Evolutionary conservation across 306 rosid genomes (phyloP).

Genomic region (Cucurbita pepo): DNA sequence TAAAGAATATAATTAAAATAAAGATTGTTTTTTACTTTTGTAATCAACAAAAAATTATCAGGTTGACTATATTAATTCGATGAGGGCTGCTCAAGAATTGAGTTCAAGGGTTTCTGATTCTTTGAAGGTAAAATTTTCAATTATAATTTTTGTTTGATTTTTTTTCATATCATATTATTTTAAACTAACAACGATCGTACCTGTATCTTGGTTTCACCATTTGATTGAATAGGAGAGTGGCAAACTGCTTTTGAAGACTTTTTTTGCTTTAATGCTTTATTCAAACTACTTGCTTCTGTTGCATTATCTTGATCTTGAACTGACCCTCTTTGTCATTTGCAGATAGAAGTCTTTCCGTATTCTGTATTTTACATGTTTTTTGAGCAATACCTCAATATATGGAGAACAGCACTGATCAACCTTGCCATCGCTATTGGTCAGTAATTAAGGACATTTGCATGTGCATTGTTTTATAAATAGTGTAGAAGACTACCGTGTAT

Average conservation of each 20-base stretch:
- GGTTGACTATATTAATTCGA: constrained; percentile 74
- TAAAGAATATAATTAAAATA: background rate
- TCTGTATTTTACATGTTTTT: constrained; percentile 92
- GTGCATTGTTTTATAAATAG: background rate
- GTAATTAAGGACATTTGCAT: constrained; percentile 16
- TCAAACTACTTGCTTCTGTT: background rate
- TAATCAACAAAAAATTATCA: constrained; percentile 9
- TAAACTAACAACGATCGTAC: background rate
- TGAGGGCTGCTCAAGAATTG: constrained; percentile 95
- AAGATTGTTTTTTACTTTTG: background rate
- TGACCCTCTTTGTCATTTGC: constrained; percentile 31
- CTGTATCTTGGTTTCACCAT: background rate
- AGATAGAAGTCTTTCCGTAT: constrained; percentile 96
- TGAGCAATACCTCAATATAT: constrained; percentile 96
- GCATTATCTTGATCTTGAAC: constrained; percentile 5
- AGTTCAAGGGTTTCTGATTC: constrained; percentile 79
- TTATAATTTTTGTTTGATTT: background rate
- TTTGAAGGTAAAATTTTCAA: constrained; percentile 43
- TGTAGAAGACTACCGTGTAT: background rate
- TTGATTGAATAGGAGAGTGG: background rate
- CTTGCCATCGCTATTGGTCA: constrained; percentile 94
- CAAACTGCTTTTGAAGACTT: background rate
- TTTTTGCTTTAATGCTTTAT: background rate
- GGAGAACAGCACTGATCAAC: constrained; percentile 87
- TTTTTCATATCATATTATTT: background rate